Evolutionary conservation across 495 filamentous ascomycete species (phyloP).

Genomic region (Astrothelium macrocarpum): DNA sequence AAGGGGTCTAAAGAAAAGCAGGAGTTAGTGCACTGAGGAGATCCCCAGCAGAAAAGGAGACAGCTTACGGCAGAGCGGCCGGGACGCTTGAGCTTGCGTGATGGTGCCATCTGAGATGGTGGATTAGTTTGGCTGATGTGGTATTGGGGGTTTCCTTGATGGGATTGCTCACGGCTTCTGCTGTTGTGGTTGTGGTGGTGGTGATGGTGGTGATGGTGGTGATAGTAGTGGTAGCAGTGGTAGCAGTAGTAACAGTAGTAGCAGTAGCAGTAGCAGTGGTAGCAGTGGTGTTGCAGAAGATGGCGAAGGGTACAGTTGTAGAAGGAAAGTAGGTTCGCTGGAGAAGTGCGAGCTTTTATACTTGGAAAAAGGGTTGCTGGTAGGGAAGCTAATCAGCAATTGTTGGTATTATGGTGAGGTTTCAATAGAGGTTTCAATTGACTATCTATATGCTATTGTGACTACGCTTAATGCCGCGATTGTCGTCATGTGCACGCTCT

Average conservation of each 20-base stretch:
- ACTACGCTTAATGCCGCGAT: too few species aligned
- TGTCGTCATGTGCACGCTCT: neutral
- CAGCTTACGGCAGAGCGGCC: neutral
- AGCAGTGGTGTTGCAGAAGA: too few species aligned
- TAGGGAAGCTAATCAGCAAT: neutral
- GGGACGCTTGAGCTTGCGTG: neutral
- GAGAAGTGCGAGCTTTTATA: neutral
- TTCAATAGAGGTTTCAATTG: neutral
- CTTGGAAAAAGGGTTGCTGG: neutral
- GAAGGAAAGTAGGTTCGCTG: neutral
- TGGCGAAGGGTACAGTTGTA: neutral
- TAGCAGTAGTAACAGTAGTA: neutral
- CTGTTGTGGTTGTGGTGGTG: neutral
- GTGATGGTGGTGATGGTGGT: neutral
- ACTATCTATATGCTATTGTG: neutral
- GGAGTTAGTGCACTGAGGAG: neutral
- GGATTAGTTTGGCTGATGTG: neutral
- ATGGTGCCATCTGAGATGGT: neutral
- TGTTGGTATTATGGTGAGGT: neutral
- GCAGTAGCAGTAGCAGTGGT: neutral
- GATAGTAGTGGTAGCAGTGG: neutral
- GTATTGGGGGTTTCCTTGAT: neutral
- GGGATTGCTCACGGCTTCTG: neutral
- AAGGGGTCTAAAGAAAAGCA: neutral
- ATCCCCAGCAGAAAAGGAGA: neutral